A percentile compares a stretch with the other conserved stretches of the same genome.
These are phyloP conservation scores for Fraxinus cuspidata DNA, from an alignment of 257 asterid genomes.

Conservation along the genomic window DNA sequence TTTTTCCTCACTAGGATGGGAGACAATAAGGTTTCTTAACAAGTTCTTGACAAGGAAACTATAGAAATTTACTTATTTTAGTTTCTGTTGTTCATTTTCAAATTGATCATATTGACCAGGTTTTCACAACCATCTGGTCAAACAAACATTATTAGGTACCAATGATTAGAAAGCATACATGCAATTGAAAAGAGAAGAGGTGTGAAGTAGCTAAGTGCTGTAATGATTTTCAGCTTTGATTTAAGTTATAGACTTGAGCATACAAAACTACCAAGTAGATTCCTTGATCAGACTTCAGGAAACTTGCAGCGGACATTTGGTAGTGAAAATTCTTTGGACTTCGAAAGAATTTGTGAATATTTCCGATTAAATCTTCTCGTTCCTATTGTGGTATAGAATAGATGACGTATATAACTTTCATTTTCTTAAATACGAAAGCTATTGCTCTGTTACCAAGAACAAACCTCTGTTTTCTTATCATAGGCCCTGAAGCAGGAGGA, in stretches of 20 bases:
- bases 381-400: background rate
- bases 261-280: background rate
- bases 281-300: conserved; percentile 4
- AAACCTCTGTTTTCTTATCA: conserved; percentile 76
- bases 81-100: background rate
- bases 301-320: background rate
- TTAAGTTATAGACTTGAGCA: background rate
- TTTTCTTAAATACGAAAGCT: background rate
- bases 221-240: background rate
- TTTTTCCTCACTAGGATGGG: background rate
- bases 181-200: background rate
- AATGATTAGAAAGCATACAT: background rate
- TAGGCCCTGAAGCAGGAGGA: conserved; percentile 54
- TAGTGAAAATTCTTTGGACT: background rate
- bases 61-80: background rate
- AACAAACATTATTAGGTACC: background rate
- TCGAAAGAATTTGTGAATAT: too few relatives aligned
- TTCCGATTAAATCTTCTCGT: too few relatives aligned
- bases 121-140: background rate
- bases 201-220: background rate
- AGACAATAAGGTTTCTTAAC: background rate
- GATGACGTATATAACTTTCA: background rate
- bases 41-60: background rate
- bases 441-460: conserved; percentile 21
- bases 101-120: background rate